These are phyloP conservation scores for Candida pini DNA, from an alignment of 805 yeast genomes.

Conservation along the genomic window DNA sequence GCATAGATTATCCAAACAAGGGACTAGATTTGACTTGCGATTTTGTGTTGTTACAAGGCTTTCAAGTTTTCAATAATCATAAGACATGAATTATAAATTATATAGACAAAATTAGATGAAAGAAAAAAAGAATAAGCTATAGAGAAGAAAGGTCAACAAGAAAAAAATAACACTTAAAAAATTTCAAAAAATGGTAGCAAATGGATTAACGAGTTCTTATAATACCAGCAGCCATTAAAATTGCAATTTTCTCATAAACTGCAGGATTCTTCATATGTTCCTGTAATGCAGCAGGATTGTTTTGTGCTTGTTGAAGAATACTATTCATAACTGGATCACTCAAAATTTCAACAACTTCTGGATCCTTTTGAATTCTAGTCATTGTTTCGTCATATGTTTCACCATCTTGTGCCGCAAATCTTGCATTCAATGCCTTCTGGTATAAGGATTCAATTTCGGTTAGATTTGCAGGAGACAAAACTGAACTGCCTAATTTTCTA, in stretches of 20 bases:
- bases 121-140: no score
- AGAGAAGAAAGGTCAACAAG: no score
- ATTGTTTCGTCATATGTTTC: constrained; percentile 94
- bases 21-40: no score
- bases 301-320: constrained; percentile 88
- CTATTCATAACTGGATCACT: constrained; percentile 96
- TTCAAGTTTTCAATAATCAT: no score
- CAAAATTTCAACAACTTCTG: constrained; percentile 85
- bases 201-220: constrained; percentile 69
- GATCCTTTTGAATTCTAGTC: constrained; percentile 86
- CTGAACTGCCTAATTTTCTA: constrained; percentile 63
- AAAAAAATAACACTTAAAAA: no score
- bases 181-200: background rate
- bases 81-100: no score
- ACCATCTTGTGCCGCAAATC: constrained; percentile 78
- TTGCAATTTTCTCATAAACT: constrained; percentile 78
- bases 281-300: constrained; percentile 92
- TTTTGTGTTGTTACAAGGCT: no score
- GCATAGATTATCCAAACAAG: no score
- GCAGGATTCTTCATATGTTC: constrained; percentile 98
- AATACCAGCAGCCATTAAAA: constrained; percentile 93
- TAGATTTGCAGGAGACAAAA: constrained; percentile 47
- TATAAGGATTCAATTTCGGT: constrained; percentile 79
- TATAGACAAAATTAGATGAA: no score
- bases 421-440: constrained; percentile 67